Percentiles rank a stretch among this genome's conserved stretches.
Evolutionary conservation across 75 land plant species (phyloP).

Genomic region (Cunninghamia lanceolata): DNA sequence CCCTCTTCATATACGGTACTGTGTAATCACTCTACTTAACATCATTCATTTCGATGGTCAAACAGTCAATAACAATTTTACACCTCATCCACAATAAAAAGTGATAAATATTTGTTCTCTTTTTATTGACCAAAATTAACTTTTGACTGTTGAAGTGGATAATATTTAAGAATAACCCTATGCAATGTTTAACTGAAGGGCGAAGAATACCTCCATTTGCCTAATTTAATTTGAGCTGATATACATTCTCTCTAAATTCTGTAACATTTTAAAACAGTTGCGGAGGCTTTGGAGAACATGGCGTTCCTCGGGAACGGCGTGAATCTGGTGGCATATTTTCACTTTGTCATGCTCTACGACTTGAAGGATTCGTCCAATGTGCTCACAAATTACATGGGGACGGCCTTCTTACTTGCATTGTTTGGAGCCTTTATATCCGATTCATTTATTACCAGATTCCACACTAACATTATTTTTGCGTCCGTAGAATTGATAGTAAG

Average conservation of each 20-base stretch:
- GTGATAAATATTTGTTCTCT: too few species aligned
- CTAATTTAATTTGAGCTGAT: too few species aligned
- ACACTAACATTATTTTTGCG: conserved; percentile 43
- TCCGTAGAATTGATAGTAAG: conserved; percentile 48
- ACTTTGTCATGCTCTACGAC: conserved; percentile 44
- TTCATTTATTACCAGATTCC: conserved; percentile 49
- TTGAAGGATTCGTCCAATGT: conserved; percentile 42
- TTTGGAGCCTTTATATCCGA: conserved; percentile 72
- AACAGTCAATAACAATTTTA: too few species aligned
- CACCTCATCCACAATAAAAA: too few species aligned
- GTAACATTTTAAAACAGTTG: conserved; percentile 7
- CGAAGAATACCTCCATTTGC: too few species aligned
- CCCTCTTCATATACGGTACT: neutral
- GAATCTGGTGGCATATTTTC: conserved; percentile 65
- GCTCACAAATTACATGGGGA: conserved; percentile 75
- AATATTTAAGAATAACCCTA: too few species aligned
- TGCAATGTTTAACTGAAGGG: too few species aligned
- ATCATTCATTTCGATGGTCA: too few species aligned
- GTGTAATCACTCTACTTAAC: too few species aligned
- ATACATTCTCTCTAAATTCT: neutral
- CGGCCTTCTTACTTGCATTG: conserved; percentile 61
- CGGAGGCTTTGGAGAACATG: conserved; percentile 27
- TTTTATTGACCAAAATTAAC: too few species aligned
- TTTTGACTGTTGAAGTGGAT: too few species aligned
- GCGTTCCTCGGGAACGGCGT: conserved; percentile 38